Evolutionary conservation across 2,329 filamentous ascomycete species (phyloP).

Genomic region (Domatiomyces catenatus): DNA sequence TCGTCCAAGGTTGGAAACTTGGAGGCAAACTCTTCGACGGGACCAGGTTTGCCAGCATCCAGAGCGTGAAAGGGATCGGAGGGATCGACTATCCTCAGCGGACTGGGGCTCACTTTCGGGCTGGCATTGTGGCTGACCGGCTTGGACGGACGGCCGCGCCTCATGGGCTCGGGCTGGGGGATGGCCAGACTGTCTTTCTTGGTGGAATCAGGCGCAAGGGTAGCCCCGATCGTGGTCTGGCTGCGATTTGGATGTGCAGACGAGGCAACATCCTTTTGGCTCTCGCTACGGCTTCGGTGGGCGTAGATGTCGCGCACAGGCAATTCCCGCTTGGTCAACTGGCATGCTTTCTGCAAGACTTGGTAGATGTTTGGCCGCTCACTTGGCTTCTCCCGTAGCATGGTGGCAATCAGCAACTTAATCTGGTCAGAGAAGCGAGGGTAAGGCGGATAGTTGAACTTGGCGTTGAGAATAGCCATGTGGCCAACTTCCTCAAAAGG

Average conservation of each 20-base stretch:
- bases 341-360: constrained; percentile 70
- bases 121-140: constrained; percentile 31
- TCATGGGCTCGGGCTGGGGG: constrained; percentile 87
- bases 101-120: constrained; percentile 49
- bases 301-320: constrained; percentile 81
- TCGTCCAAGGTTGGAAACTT: constrained; percentile 86
- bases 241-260: constrained; percentile 40
- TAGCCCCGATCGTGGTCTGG: constrained; percentile 57
- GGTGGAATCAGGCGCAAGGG: constrained; percentile 55
- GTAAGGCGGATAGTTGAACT: constrained; percentile 77
- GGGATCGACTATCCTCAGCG: constrained; percentile 46
- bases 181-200: constrained; percentile 36
- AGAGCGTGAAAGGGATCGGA: constrained; percentile 78
- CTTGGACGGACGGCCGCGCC: constrained; percentile 59
- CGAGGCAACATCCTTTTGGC: constrained; percentile 44
- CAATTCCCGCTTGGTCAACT: constrained; percentile 72
- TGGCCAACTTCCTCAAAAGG: constrained; percentile 96
- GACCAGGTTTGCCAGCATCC: constrained; percentile 47
- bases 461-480: constrained; percentile 91
- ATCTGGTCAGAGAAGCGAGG: constrained; percentile 78
- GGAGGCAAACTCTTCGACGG: constrained; percentile 62
- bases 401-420: constrained; percentile 79
- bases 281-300: constrained; percentile 47
- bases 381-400: constrained; percentile 72
- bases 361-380: constrained; percentile 85